These are phyloP conservation scores for Coemansia aciculifera DNA, from an alignment of 192 early-diverging fungal genomes.

Conservation along the genomic window DNA sequence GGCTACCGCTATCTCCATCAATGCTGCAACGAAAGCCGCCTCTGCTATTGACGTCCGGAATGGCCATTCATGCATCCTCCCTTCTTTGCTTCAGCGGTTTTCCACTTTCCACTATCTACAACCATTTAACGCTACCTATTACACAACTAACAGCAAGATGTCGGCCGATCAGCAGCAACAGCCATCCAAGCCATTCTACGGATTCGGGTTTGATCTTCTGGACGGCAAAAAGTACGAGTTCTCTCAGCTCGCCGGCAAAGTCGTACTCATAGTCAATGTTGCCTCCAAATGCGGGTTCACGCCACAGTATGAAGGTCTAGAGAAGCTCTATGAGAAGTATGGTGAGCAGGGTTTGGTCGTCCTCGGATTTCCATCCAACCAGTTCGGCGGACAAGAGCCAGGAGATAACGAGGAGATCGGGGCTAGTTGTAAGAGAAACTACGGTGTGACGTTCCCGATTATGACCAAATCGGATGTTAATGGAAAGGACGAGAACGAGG, in stretches of 20 bases:
- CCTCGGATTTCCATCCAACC: conserved; percentile 91
- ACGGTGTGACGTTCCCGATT: conserved; percentile 84
- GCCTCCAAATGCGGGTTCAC: conserved; percentile 92
- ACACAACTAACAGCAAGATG: not conserved
- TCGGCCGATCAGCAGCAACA: not conserved
- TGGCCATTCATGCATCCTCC: not conserved
- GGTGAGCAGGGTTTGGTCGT: conserved; percentile 73
- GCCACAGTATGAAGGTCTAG: conserved; percentile 71
- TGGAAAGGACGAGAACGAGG: conserved; percentile 62
- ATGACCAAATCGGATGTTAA: conserved; percentile 86
- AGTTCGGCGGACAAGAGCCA: conserved; percentile 76
- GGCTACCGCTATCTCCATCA: not conserved
- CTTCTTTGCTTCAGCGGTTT: conserved; percentile 4
- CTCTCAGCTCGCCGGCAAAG: conserved; percentile 66
- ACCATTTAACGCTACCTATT: conserved; percentile 11
- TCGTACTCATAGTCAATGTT: conserved; percentile 85
- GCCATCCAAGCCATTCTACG: conserved; percentile 50
- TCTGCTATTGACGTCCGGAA: not conserved
- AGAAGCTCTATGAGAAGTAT: conserved; percentile 68
- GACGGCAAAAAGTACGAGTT: conserved; percentile 58
- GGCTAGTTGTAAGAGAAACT: conserved; percentile 64
- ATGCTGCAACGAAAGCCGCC: not conserved
- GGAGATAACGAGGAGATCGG: conserved; percentile 51
- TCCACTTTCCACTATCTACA: conserved; percentile 4
- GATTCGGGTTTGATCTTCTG: conserved; percentile 55